Conservation (phyloP, 805 yeast genomes). For the Spencermartinsiella europaea region DNA sequence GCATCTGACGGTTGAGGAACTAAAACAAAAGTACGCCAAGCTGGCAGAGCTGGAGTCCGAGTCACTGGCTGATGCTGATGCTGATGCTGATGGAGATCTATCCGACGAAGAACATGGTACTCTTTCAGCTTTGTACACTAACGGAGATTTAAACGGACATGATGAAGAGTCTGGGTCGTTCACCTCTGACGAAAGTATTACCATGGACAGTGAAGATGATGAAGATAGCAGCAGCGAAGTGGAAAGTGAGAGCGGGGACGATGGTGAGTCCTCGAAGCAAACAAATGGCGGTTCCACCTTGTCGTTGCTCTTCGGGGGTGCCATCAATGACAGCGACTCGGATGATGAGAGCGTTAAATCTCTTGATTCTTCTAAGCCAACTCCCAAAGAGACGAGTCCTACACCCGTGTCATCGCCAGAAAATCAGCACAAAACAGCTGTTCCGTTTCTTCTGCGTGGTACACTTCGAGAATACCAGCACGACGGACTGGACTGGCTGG, state of each 20-base stretch:
- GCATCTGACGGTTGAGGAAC: constrained; percentile 50
- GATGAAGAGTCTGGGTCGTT: constrained; percentile 15
- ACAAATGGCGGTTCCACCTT: constrained; percentile 17
- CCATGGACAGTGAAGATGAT: constrained; percentile 21
- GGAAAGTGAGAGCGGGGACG: constrained; percentile 8
- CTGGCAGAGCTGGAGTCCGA: constrained; percentile 35
- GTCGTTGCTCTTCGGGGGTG: constrained; percentile 24
- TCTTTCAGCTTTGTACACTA: constrained; percentile 47
- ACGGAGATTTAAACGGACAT: constrained; percentile 33
- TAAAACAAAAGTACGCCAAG: constrained; percentile 50
- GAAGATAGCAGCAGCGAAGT: constrained; percentile 18
- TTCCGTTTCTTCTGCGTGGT: constrained; percentile 70
- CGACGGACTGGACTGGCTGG: constrained; percentile 96
- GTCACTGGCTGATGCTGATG: constrained; percentile 27
- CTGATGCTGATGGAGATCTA: constrained; percentile 23
- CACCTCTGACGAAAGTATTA: constrained; percentile 14
- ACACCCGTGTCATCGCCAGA: constrained; percentile 19
- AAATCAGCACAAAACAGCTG: constrained; percentile 5
- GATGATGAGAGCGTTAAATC: constrained; percentile 10
- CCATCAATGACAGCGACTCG: constrained; percentile 14
- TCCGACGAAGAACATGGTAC: constrained; percentile 8
- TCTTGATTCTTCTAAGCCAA: not conserved
- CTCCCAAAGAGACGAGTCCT: not conserved
- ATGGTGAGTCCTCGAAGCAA: constrained; percentile 12
- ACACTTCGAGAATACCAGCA: constrained; percentile 85